Evolutionary conservation across 208 protist species (phyloP).

Genomic region (Acanthamoeba comandoni): DNA sequence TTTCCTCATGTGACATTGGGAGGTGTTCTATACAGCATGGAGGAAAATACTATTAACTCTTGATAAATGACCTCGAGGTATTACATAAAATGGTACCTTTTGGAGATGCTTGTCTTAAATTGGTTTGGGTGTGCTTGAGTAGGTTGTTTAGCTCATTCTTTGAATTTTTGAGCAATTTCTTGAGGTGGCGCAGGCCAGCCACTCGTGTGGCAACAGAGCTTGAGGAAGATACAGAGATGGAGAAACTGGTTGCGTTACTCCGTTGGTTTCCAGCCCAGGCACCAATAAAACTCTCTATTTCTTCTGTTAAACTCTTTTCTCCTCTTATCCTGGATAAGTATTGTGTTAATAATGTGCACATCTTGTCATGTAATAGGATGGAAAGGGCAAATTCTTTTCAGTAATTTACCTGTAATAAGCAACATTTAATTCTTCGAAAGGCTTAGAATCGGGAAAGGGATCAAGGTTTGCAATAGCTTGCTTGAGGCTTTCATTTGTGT

Average conservation of each 20-base stretch:
- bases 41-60: too few species aligned
- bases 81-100: too few species aligned
- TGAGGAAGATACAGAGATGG: conserved; percentile 8
- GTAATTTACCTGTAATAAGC: conserved; percentile 63
- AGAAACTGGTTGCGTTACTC: not conserved
- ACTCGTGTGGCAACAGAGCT: conserved; percentile 56
- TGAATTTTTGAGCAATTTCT: conserved; percentile 64
- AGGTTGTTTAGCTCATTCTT: conserved; percentile 48
- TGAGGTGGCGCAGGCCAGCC: conserved; percentile 44
- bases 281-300: conserved; percentile 58
- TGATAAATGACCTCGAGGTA: too few species aligned
- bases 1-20: too few species aligned
- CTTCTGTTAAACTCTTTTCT: conserved; percentile 16
- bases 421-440: conserved; percentile 12
- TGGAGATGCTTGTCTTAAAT: too few species aligned
- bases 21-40: too few species aligned
- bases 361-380: too few species aligned
- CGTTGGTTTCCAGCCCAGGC: conserved; percentile 33
- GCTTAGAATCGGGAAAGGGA: conserved; percentile 34
- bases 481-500: conserved; percentile 25
- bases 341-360: too few species aligned
- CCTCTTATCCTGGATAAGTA: conserved; percentile 42
- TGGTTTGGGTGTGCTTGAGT: conserved; percentile 55
- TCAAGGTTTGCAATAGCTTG: conserved; percentile 47
- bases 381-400: too few species aligned